phyloP scores from a whole-genome alignment of 2,329 filamentous ascomycete species.

The Trichoderma oligosporum region DNA sequence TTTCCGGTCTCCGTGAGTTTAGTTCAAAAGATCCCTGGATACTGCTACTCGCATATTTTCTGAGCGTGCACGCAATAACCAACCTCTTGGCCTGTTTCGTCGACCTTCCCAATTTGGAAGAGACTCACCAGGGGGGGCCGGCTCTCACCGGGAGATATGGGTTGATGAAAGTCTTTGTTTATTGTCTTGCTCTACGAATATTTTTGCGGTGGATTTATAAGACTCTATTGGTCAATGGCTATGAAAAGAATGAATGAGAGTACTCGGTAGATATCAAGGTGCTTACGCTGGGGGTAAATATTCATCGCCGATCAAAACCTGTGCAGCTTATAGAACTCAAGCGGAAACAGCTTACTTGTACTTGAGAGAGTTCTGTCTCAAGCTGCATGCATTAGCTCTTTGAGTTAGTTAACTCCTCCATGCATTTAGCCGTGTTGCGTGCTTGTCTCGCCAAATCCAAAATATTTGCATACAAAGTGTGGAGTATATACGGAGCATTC shows the following conservation, averaged over 20 bases:
- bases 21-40: conserved; percentile 13
- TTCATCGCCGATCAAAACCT: neutral
- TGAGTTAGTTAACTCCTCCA: neutral
- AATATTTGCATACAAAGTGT: neutral
- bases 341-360: neutral
- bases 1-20: neutral
- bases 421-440: neutral
- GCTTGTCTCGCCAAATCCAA: neutral
- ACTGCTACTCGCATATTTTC: too few species aligned
- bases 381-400: neutral
- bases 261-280: neutral
- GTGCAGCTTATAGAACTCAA: neutral
- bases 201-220: conserved; percentile 1
- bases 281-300: neutral
- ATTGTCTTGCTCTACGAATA: neutral
- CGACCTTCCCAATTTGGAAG: conserved; percentile 13
- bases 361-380: neutral
- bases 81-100: neutral
- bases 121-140: neutral
- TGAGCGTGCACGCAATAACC: too few species aligned
- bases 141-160: neutral
- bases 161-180: too few species aligned
- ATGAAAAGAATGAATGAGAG: too few species aligned
- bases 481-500: too few species aligned
- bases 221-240: too few species aligned